Evolutionary conservation across 2,329 filamentous ascomycete genomes (phyloP).

Genomic region (Hypoxylon sp.): DNA sequence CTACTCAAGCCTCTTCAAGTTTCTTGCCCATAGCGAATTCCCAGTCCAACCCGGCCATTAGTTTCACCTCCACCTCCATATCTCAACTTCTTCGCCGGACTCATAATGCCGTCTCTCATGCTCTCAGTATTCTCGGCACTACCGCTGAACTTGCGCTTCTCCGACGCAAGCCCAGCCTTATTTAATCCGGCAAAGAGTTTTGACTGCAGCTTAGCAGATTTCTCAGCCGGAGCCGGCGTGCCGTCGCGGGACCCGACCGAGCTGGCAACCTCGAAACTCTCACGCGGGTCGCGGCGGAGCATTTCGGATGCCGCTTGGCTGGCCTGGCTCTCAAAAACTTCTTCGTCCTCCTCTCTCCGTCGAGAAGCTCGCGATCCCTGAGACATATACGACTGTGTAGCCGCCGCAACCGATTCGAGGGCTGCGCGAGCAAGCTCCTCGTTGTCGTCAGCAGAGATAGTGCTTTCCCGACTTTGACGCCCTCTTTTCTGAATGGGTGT

Average conservation of each 20-base stretch:
- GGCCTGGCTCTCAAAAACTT: constrained; percentile 80
- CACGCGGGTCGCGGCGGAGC: constrained; percentile 72
- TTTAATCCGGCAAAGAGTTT: constrained; percentile 64
- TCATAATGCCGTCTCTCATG: constrained; percentile 57
- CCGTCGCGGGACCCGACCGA: constrained; percentile 61
- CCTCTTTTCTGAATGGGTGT: constrained; percentile 64
- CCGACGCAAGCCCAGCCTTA: constrained; percentile 57
- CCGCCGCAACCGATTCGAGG: constrained; percentile 67
- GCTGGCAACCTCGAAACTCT: constrained; percentile 66
- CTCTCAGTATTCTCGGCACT: constrained; percentile 52
- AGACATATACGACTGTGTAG: constrained; percentile 57
- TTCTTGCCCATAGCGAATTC: constrained; percentile 64
- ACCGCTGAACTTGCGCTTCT: constrained; percentile 68
- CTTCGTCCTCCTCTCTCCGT: constrained; percentile 67
- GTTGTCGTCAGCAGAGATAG: constrained; percentile 79
- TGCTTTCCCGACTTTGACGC: constrained; percentile 85
- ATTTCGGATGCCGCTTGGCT: constrained; percentile 83
- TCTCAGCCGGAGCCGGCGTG: constrained; percentile 62
- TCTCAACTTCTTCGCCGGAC: constrained; percentile 67
- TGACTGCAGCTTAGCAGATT: constrained; percentile 65
- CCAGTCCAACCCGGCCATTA: constrained; percentile 63
- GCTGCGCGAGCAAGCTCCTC: constrained; percentile 71
- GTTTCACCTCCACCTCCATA: constrained; percentile 60
- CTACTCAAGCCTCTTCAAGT: constrained; percentile 17
- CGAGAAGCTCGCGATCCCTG: constrained; percentile 51